These are phyloP conservation scores for Boeremia lycopersici DNA, from an alignment of 2,329 filamentous ascomycete species.

Conservation along the genomic window DNA sequence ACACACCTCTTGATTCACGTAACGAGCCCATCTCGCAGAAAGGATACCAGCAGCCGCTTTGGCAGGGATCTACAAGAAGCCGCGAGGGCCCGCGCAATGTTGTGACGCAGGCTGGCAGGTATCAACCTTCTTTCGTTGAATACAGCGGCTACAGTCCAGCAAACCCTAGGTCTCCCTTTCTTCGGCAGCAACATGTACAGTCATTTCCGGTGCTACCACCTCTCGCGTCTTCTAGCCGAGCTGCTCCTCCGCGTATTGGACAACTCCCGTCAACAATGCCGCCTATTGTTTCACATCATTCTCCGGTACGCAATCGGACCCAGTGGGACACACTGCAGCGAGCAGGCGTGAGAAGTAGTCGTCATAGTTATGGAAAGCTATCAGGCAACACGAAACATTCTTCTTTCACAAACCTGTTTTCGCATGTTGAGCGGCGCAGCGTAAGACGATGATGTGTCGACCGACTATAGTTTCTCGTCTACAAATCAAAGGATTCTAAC, in stretches of 20 bases:
- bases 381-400: background rate
- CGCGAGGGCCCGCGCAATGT: slow-evolving; percentile 22
- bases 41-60: background rate
- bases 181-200: slow-evolving; percentile 4
- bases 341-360: slow-evolving; percentile 36
- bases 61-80: slow-evolving; percentile 1
- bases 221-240: slow-evolving; percentile 11
- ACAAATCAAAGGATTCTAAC: background rate
- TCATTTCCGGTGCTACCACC: slow-evolving; percentile 8
- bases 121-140: slow-evolving; percentile 4
- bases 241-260: slow-evolving; percentile 13
- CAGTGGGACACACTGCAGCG: slow-evolving; percentile 26
- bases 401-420: background rate
- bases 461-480: background rate
- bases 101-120: slow-evolving; percentile 17
- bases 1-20: slow-evolving; percentile 32
- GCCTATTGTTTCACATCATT: slow-evolving; percentile 18
- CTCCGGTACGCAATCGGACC: slow-evolving; percentile 18
- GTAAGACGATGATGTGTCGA: slow-evolving; percentile 25
- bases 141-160: slow-evolving; percentile 15
- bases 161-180: slow-evolving; percentile 1
- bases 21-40: slow-evolving; percentile 22
- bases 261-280: slow-evolving; percentile 26
- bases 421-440: slow-evolving; percentile 25
- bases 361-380: slow-evolving; percentile 1